A percentile compares a stretch with the other conserved stretches of the same genome.
phyloP scores from a whole-genome alignment of 2,329 filamentous ascomycete species.

The Alternaria brassicae region DNA sequence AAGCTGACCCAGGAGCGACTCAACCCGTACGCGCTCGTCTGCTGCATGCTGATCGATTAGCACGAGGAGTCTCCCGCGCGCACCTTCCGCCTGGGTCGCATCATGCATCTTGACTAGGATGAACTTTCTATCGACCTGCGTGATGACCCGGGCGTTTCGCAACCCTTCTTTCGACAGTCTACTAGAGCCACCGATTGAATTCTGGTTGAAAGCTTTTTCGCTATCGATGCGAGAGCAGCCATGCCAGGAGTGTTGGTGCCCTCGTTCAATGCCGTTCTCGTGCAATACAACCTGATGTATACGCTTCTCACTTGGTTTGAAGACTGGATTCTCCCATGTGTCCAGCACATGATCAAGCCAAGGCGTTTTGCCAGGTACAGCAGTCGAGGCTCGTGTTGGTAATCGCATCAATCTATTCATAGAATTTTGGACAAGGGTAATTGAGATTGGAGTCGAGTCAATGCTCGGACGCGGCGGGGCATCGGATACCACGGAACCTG shows the following conservation, averaged over 20 bases:
- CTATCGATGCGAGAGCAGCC: constrained; percentile 21
- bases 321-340: constrained; percentile 79
- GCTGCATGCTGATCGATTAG: constrained; percentile 94
- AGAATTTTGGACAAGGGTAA: constrained; percentile 22
- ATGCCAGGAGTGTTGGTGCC: constrained; percentile 2
- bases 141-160: constrained; percentile 68
- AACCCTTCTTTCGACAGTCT: constrained; percentile 65
- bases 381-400: constrained; percentile 19
- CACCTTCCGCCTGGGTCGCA: background rate
- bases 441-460: constrained; percentile 1
- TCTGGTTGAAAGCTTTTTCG: constrained; percentile 37
- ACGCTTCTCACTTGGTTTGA: constrained; percentile 59
- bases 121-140: constrained; percentile 90
- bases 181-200: constrained; percentile 24
- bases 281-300: constrained; percentile 51
- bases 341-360: constrained; percentile 70
- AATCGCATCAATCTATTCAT: constrained; percentile 46
- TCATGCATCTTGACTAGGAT: constrained; percentile 70
- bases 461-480: constrained; percentile 21
- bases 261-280: constrained; percentile 12
- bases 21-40: constrained; percentile 84
- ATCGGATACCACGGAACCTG: constrained; percentile 54
- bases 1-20: constrained; percentile 70
- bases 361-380: constrained; percentile 20
- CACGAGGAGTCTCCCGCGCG: constrained; percentile 61